Evolutionary conservation across 495 filamentous ascomycete species (phyloP).

Genomic region (Neurospora sp.): DNA sequence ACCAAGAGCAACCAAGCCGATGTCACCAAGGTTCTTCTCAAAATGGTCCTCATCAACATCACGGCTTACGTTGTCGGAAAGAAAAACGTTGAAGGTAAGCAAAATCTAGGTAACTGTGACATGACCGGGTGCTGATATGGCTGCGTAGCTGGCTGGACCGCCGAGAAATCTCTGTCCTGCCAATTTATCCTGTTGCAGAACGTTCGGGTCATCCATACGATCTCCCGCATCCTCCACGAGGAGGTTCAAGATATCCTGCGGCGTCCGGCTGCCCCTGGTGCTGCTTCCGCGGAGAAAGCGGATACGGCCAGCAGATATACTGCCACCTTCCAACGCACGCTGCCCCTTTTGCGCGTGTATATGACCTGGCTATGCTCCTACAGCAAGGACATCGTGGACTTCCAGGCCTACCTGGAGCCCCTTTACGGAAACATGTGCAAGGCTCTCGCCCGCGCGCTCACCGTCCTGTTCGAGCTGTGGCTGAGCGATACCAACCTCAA

Average conservation of each 20-base stretch:
- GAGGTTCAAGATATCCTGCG: slow-evolving; percentile 16
- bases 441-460: slow-evolving; percentile 25
- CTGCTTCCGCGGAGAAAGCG: neutral
- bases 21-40: slow-evolving; percentile 57
- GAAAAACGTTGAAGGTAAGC: slow-evolving; percentile 51
- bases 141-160: slow-evolving; percentile 24
- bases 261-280: neutral
- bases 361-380: slow-evolving; percentile 35
- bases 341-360: slow-evolving; percentile 34
- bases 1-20: slow-evolving; percentile 34
- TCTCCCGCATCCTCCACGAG: slow-evolving; percentile 57
- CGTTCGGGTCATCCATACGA: slow-evolving; percentile 64
- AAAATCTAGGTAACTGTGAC: neutral
- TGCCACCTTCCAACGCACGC: slow-evolving; percentile 10
- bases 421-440: slow-evolving; percentile 30
- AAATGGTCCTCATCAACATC: slow-evolving; percentile 78
- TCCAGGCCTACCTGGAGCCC: slow-evolving; percentile 31
- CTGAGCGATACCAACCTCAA: slow-evolving; percentile 13
- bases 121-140: slow-evolving; percentile 12
- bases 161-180: slow-evolving; percentile 42
- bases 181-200: slow-evolving; percentile 74
- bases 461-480: slow-evolving; percentile 23
- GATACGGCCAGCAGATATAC: slow-evolving; percentile 15
- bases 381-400: slow-evolving; percentile 25
- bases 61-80: slow-evolving; percentile 66